Conservation (phyloP, 2,329 filamentous ascomycete genomes). For the Zopfia rhizophila region DNA sequence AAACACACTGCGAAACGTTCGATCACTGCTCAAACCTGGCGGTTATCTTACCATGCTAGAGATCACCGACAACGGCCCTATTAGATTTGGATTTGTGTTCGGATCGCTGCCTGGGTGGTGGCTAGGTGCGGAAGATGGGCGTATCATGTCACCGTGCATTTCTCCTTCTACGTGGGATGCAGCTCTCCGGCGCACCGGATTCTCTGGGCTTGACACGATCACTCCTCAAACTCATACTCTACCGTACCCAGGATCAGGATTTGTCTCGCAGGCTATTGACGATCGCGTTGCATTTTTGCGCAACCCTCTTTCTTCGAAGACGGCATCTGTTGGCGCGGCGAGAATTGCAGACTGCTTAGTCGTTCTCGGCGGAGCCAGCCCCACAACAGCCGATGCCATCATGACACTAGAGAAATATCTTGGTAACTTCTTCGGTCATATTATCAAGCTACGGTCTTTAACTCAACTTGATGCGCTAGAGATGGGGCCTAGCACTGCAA, state of each 20-base stretch:
- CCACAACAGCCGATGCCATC: too few species aligned
- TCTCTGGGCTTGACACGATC: too few species aligned
- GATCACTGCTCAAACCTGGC: constrained; percentile 39
- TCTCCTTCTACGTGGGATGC: constrained; percentile 31
- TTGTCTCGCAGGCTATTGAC: constrained; percentile 26
- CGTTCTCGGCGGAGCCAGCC: too few species aligned
- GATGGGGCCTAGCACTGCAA: neutral
- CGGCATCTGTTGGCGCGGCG: too few species aligned
- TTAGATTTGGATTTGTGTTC: constrained; percentile 38
- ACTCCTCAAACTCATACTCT: too few species aligned
- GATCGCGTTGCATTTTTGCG: constrained; percentile 16
- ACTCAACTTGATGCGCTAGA: too few species aligned
- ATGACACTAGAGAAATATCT: too few species aligned
- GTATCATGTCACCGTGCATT: neutral
- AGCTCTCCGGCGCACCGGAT: neutral
- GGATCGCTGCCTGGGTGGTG: constrained; percentile 53
- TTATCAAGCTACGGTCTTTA: too few species aligned
- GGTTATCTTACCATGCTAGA: constrained; percentile 58
- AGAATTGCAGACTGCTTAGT: too few species aligned
- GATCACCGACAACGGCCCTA: too few species aligned
- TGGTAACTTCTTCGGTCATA: too few species aligned
- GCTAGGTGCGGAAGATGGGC: constrained; percentile 26
- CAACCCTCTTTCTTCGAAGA: constrained; percentile 19
- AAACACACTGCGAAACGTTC: constrained; percentile 9
- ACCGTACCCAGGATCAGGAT: constrained; percentile 5